These are phyloP conservation scores for Penicillium sp. DNA, from an alignment of 2,329 filamentous ascomycete species.

Conservation along the genomic window DNA sequence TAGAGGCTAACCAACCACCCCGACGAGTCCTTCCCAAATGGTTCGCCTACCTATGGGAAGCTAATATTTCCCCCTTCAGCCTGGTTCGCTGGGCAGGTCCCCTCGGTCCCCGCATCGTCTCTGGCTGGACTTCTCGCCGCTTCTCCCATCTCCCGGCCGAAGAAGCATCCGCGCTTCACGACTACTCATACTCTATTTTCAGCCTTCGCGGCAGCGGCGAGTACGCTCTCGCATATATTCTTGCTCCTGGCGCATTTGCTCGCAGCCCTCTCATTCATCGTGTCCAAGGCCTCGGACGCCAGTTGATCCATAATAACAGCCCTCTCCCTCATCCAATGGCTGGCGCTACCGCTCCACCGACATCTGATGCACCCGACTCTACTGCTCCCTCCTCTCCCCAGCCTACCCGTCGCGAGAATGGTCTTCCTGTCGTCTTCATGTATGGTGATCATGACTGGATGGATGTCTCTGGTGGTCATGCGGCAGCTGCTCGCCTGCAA, in stretches of 20 bases:
- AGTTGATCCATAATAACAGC: slow-evolving; percentile 47
- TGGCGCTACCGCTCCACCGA: slow-evolving; percentile 14
- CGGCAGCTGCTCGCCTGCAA: slow-evolving; percentile 76
- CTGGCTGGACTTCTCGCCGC: slow-evolving; percentile 88
- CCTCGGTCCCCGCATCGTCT: slow-evolving; percentile 86
- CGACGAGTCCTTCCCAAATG: slow-evolving; percentile 73
- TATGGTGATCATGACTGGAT: slow-evolving; percentile 99
- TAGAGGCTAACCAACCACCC: slow-evolving; percentile 50
- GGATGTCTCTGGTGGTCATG: slow-evolving; percentile 84
- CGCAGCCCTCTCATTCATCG: slow-evolving; percentile 82
- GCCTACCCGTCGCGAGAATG: slow-evolving; percentile 55
- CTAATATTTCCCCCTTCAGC: slow-evolving; percentile 93
- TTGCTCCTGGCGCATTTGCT: slow-evolving; percentile 91
- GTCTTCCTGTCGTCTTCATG: slow-evolving; percentile 85
- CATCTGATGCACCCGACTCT: slow-evolving; percentile 33
- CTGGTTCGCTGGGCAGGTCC: slow-evolving; percentile 86
- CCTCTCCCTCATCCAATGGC: slow-evolving; percentile 12
- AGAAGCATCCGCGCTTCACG: slow-evolving; percentile 82
- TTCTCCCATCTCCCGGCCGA: slow-evolving; percentile 83
- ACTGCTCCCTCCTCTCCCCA: slow-evolving; percentile 14
- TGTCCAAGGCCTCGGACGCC: slow-evolving; percentile 84
- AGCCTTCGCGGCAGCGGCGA: slow-evolving; percentile 89
- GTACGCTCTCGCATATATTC: slow-evolving; percentile 87
- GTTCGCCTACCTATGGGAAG: slow-evolving; percentile 93
- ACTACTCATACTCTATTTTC: slow-evolving; percentile 94